These are phyloP conservation scores for Trypanosoma avium DNA, from an alignment of 208 protist species.

Conservation along the genomic window DNA sequence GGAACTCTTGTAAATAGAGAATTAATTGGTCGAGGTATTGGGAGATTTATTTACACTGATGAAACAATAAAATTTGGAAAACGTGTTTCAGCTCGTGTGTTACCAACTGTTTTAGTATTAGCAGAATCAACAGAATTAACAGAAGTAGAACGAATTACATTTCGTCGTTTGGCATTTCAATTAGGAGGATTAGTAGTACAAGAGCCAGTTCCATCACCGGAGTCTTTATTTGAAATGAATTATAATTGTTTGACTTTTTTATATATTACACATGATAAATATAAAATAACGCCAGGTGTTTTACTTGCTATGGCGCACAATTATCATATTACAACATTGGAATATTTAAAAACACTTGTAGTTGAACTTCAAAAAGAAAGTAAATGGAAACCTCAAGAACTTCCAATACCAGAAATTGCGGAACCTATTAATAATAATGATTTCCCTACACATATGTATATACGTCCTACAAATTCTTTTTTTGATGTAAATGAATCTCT, in stretches of 20 bases:
- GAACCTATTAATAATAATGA: slow-evolving; percentile 31
- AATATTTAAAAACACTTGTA: slow-evolving; percentile 43
- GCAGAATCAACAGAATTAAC: slow-evolving; percentile 42
- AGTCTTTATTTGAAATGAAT: slow-evolving; percentile 50
- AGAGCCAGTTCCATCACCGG: slow-evolving; percentile 38
- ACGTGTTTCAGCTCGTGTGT: slow-evolving; percentile 53
- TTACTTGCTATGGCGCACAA: slow-evolving; percentile 56
- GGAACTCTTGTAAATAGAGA: slow-evolving; percentile 72
- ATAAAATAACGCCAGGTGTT: slow-evolving; percentile 49
- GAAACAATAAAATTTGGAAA: slow-evolving; percentile 66
- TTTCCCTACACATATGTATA: slow-evolving; percentile 53
- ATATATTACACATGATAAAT: slow-evolving; percentile 55
- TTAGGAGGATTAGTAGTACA: slow-evolving; percentile 55
- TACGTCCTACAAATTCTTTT: slow-evolving; percentile 50
- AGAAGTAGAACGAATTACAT: slow-evolving; percentile 22
- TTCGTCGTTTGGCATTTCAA: slow-evolving; percentile 35
- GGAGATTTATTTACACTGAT: slow-evolving; percentile 54
- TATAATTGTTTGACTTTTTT: slow-evolving; percentile 61
- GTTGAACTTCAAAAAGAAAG: slow-evolving; percentile 30
- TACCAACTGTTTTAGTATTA: slow-evolving; percentile 43
- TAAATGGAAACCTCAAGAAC: slow-evolving; percentile 36
- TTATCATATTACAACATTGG: slow-evolving; percentile 68
- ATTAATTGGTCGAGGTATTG: slow-evolving; percentile 52
- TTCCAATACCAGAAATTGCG: slow-evolving; percentile 40
- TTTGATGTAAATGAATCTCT: slow-evolving; percentile 60